Evolutionary conservation across 192 early-diverging fungal species (phyloP).

Genomic region (Geosiphon pyriformis): DNA sequence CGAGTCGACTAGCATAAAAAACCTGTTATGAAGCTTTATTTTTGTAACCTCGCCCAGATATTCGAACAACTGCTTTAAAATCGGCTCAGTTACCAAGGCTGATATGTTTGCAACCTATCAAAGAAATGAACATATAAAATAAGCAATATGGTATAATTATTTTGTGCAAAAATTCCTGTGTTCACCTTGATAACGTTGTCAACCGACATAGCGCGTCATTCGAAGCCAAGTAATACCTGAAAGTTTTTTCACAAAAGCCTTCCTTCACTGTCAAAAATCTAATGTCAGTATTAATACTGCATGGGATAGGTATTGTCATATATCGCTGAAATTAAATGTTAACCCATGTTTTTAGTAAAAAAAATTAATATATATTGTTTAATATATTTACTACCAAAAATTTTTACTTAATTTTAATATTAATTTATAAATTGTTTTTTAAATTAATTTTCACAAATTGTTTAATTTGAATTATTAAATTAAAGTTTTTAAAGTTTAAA

Average conservation of each 20-base stretch:
- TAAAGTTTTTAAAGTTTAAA: no score
- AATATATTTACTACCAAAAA: no score
- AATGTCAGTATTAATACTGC: neutral
- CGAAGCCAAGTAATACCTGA: neutral
- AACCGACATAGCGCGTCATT: slow-evolving; percentile 15
- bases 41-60: slow-evolving; percentile 49
- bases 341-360: no score
- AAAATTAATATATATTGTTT: no score
- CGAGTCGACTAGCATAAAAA: no score
- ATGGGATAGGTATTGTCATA: neutral
- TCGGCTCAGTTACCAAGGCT: slow-evolving; percentile 45
- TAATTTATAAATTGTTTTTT: no score
- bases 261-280: neutral
- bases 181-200: slow-evolving; percentile 30
- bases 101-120: slow-evolving; percentile 63
- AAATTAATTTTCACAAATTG: no score
- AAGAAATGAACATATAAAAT: neutral
- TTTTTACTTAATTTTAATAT: no score
- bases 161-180: neutral
- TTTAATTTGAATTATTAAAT: no score
- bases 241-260: neutral
- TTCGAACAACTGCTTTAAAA: slow-evolving; percentile 53
- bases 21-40: slow-evolving; percentile 43
- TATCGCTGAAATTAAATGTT: no score
- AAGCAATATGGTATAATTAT: neutral